Base-by-base conservation (phyloP, 306 rosid genomes). In the Morella rubra region DNA sequence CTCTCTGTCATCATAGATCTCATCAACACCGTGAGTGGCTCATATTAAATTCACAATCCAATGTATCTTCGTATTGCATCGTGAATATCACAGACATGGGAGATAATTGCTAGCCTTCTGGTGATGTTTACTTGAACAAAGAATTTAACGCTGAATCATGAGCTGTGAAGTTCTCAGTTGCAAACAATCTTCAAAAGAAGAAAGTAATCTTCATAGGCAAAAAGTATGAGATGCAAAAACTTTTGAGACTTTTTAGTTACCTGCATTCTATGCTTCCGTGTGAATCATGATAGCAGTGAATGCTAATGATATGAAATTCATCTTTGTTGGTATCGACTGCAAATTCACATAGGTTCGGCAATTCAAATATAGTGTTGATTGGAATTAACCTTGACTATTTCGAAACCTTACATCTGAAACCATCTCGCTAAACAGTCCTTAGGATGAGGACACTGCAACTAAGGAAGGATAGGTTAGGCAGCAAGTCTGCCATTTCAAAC, bases 1-100 rank as follows among this genome's bases (percentile, higher is more conserved):
- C 97, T 95, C 56, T 85, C 97, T 62, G 89, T 95, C 80, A 85
- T 95, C 62, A 80, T 90, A 51, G 97, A 95, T 76, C 93, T 92
- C 86, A 95, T 95, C 83, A 86, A 92, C 76, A 95, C 98, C 41
- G 97, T 95, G 66, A 87, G 97, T 82, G 41, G 2, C 74, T 7
- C 60, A 12, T 64, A 32, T 68, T 68, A 11, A 75, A 20, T 79
- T 67, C 15, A 5, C 75, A 47, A 19, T 27, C 20, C 37, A 62
- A 60, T 22, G 20, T 19, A 7, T 8, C 4, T 72, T 42, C 19
- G 5, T 52, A 50, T 11, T 60, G 80, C 44, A 24, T 67, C 56
- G 2, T 73, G 59, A 79, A 22, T 18, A 18, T 47, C 18, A 6
- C 20, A 6, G 50, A 42, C 54, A 62, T 37, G 54, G 42, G 59